phyloP scores from a whole-genome alignment of 208 protist species.

The Trypanosoma avium region DNA sequence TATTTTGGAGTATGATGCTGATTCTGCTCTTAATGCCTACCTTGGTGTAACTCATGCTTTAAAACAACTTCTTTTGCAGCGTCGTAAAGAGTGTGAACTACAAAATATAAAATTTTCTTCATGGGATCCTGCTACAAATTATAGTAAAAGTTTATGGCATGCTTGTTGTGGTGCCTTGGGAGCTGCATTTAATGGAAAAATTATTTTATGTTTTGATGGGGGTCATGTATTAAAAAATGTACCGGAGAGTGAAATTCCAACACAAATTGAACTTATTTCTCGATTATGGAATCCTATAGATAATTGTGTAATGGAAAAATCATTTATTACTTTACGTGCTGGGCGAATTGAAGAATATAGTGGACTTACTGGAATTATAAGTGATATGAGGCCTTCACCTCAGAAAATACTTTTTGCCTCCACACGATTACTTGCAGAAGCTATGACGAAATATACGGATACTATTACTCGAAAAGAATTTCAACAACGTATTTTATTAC shows the following conservation, averaged over 20 bases:
- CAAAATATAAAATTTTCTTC: constrained; percentile 18
- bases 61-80: not conserved
- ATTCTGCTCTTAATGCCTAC: constrained; percentile 21
- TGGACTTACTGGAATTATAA: not conserved
- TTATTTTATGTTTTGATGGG: constrained; percentile 25
- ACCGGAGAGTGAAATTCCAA: constrained; percentile 1
- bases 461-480: constrained; percentile 15
- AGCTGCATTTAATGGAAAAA: constrained; percentile 26
- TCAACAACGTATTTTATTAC: constrained; percentile 6
- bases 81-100: not conserved
- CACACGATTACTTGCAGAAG: constrained; percentile 22
- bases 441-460: constrained; percentile 15
- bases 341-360: constrained; percentile 14
- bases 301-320: constrained; percentile 4
- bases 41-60: constrained; percentile 24
- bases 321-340: constrained; percentile 1
- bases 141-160: constrained; percentile 60
- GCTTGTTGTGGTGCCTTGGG: constrained; percentile 47
- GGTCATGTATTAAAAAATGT: constrained; percentile 4
- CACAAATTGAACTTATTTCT: constrained; percentile 11
- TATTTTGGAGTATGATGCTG: constrained; percentile 9
- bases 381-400: not conserved
- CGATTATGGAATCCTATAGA: constrained; percentile 6
- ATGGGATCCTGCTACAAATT: constrained; percentile 47
- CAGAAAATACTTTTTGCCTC: constrained; percentile 21